These are phyloP conservation scores for Tuber melanosporum DNA, from an alignment of 495 filamentous ascomycete genomes.

Conservation along the genomic window DNA sequence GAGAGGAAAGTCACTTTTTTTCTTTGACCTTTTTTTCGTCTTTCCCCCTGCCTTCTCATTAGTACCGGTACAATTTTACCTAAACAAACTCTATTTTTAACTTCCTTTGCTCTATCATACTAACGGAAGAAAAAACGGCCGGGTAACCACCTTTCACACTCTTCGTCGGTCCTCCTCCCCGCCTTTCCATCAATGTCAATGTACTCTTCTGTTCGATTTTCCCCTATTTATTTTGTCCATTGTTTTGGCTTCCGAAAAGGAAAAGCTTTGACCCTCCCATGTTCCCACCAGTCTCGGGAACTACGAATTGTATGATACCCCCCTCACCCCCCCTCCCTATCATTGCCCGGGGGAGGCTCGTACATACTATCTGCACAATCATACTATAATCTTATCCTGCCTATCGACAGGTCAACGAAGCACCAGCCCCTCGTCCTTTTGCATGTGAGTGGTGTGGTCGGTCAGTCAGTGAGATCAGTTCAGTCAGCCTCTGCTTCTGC, in stretches of 20 bases:
- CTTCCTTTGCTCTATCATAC: background rate
- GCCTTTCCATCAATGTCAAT: background rate
- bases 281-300: background rate
- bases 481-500: slow-evolving; percentile 2
- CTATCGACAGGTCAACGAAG: background rate
- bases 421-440: background rate
- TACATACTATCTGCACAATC: background rate
- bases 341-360: background rate
- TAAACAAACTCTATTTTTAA: background rate
- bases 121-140: background rate
- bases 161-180: background rate
- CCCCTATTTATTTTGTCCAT: background rate
- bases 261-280: slow-evolving; percentile 4
- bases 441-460: slow-evolving; percentile 1
- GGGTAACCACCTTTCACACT: background rate
- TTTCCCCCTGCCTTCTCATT: background rate
- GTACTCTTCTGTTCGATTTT: background rate
- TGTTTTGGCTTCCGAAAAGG: background rate
- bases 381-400: background rate
- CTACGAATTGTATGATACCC: background rate
- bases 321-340: background rate
- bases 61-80: background rate
- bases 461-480: background rate
- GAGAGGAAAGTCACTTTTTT: slow-evolving; percentile 23
- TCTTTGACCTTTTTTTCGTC: background rate